Evolutionary conservation across 164 flowering plant species (phyloP).

Genomic region (Magnolia officinalis): DNA sequence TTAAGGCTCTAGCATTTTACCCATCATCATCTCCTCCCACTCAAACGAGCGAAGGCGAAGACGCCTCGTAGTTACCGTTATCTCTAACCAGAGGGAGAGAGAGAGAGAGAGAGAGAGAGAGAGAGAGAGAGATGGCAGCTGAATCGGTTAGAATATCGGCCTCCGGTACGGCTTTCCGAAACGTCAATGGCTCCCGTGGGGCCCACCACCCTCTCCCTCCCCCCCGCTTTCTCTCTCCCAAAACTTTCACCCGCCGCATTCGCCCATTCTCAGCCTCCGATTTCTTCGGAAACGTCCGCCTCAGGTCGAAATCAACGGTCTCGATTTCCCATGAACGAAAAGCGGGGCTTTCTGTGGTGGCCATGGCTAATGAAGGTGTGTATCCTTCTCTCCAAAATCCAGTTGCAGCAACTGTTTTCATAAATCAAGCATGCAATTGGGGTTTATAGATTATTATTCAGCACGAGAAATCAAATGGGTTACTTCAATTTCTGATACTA

Average conservation of each 20-base stretch:
- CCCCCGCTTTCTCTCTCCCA: conserved; percentile 9
- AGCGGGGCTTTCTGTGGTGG: conserved; percentile 20
- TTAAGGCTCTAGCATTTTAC: background rate
- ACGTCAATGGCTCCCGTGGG: conserved; percentile 7
- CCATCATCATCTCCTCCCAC: background rate
- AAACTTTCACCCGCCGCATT: background rate
- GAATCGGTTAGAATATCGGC: conserved; percentile 21
- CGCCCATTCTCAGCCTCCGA: conserved; percentile 13
- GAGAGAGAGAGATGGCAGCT: conserved; percentile 12
- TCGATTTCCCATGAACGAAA: conserved; percentile 7
- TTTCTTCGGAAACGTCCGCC: conserved; percentile 24
- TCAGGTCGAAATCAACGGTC: conserved; percentile 11
- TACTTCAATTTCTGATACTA: background rate
- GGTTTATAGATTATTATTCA: background rate
- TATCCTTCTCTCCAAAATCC: background rate
- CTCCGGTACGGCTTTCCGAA: conserved; percentile 11
- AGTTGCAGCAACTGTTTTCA: background rate
- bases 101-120: background rate
- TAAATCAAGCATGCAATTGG: background rate
- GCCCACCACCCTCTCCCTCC: conserved; percentile 16
- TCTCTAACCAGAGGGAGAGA: background rate
- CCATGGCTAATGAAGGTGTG: conserved; percentile 43
- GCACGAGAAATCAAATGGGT: background rate
- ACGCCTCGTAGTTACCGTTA: background rate
- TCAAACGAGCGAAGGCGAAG: background rate